Conservation (phyloP, 495 filamentous ascomycete genomes). For the Trypethelium eluteriae region DNA sequence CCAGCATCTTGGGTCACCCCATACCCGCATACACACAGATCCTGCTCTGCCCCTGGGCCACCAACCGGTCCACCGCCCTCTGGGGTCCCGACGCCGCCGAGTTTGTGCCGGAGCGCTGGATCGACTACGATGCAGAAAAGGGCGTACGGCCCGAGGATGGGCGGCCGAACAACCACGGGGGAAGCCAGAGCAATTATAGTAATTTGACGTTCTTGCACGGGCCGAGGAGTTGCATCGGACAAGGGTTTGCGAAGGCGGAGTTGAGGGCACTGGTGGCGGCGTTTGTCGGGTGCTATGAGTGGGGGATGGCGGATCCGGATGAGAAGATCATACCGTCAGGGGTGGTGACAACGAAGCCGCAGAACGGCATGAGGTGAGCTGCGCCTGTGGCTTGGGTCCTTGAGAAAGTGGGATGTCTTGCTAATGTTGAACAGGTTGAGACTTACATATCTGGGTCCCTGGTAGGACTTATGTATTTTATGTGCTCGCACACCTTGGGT, state of each 20-base stretch:
- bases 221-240: conserved; percentile 33
- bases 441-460: conserved; percentile 5
- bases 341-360: conserved; percentile 29
- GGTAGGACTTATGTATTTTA: background rate
- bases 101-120: conserved; percentile 33
- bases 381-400: background rate
- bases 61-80: conserved; percentile 27
- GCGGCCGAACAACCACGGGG: conserved; percentile 23
- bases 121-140: conserved; percentile 19
- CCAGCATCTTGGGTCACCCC: conserved; percentile 31
- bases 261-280: conserved; percentile 29
- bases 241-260: conserved; percentile 31
- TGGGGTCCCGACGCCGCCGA: conserved; percentile 28
- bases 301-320: conserved; percentile 25
- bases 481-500: background rate
- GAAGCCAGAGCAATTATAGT: conserved; percentile 27
- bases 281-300: conserved; percentile 26
- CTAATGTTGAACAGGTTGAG: background rate
- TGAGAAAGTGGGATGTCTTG: background rate
- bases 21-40: conserved; percentile 26
- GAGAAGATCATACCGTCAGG: conserved; percentile 23
- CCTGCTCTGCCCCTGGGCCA: conserved; percentile 31
- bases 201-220: conserved; percentile 33
- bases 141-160: conserved; percentile 10
- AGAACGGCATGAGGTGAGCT: conserved; percentile 22